Percentiles rank a stretch among this genome's conserved stretches.
These are phyloP conservation scores for Gryganskiella cystojenkinii DNA, from an alignment of 192 early-diverging fungal genomes.

Conservation along the genomic window DNA sequence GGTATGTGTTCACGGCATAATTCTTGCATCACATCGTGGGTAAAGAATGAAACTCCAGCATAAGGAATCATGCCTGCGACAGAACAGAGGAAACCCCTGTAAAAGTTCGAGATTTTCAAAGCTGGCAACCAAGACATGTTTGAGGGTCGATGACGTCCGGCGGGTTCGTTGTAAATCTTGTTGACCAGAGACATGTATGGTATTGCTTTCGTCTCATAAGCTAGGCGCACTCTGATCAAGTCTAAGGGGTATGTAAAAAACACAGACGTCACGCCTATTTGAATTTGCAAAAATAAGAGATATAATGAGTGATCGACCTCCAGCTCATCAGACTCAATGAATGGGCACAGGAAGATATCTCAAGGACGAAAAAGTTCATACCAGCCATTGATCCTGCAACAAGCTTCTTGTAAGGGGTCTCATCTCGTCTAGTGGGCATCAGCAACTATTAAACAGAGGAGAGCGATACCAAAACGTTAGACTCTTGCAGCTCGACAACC, in stretches of 20 bases:
- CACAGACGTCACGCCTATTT: slow-evolving; percentile 84
- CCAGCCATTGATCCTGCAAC: slow-evolving; percentile 83
- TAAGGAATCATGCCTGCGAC: slow-evolving; percentile 95
- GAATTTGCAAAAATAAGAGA: too few species aligned
- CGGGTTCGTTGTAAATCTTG: slow-evolving; percentile 83
- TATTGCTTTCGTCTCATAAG: slow-evolving; percentile 71
- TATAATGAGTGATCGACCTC: too few species aligned
- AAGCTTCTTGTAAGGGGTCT: slow-evolving; percentile 78
- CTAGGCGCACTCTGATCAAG: slow-evolving; percentile 89
- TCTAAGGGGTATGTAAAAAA: slow-evolving; percentile 93
- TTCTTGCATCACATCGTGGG: slow-evolving; percentile 77
- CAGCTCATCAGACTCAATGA: too few species aligned
- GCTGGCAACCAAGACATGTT: slow-evolving; percentile 3
- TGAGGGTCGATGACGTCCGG: slow-evolving; percentile 40
- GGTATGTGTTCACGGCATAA: slow-evolving; percentile 55
- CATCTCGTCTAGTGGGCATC: slow-evolving; percentile 25
- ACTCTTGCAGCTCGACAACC: too few species aligned
- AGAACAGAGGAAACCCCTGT: slow-evolving; percentile 89
- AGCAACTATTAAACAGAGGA: too few species aligned
- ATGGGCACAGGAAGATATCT: too few species aligned
- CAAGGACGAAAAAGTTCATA: too few species aligned
- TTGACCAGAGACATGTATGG: slow-evolving; percentile 33
- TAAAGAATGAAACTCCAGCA: slow-evolving; percentile 92
- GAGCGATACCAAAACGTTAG: too few species aligned
- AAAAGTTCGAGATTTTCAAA: slow-evolving; percentile 76